phyloP scores from a whole-genome alignment of 2,329 filamentous ascomycete genomes.

The Claviceps monticola region DNA sequence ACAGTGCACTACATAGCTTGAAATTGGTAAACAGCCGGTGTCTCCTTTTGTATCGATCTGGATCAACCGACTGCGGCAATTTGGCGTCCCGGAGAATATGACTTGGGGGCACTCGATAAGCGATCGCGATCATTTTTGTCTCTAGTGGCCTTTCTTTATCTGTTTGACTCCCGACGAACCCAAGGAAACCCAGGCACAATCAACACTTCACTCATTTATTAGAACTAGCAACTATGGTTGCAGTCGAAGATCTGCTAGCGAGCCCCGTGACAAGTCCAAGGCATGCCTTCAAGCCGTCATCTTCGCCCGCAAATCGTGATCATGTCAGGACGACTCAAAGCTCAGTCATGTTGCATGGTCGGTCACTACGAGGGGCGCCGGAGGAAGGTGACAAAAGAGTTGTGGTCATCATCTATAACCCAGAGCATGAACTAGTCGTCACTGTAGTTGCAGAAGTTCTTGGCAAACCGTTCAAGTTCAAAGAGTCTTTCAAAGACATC shows the following conservation, averaged over 20 bases:
- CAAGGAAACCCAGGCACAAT: not conserved
- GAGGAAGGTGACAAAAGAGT: conserved; percentile 42
- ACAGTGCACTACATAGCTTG: not conserved
- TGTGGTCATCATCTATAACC: conserved; percentile 54
- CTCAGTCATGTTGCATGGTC: conserved; percentile 21
- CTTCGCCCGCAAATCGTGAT: conserved; percentile 14
- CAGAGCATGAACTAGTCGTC: conserved; percentile 60
- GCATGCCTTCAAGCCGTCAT: conserved; percentile 13
- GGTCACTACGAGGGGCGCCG: conserved; percentile 31
- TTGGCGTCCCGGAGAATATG: not conserved
- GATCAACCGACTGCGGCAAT: not conserved
- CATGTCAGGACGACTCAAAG: conserved; percentile 22
- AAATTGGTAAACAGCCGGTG: not conserved
- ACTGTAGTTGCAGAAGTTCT: conserved; percentile 65
- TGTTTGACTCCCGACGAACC: not conserved
- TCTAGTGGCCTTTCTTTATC: not conserved
- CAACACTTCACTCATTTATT: not conserved
- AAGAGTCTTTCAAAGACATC: conserved; percentile 39
- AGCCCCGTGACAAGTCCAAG: conserved; percentile 18
- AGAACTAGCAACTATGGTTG: conserved; percentile 17
- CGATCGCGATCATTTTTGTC: not conserved
- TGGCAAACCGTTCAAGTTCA: conserved; percentile 55
- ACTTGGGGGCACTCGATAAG: not conserved
- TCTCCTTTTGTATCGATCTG: not conserved
- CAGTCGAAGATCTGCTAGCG: conserved; percentile 23